phyloP scores from a whole-genome alignment of 2,329 filamentous ascomycete genomes.

The Colletotrichum navitas region DNA sequence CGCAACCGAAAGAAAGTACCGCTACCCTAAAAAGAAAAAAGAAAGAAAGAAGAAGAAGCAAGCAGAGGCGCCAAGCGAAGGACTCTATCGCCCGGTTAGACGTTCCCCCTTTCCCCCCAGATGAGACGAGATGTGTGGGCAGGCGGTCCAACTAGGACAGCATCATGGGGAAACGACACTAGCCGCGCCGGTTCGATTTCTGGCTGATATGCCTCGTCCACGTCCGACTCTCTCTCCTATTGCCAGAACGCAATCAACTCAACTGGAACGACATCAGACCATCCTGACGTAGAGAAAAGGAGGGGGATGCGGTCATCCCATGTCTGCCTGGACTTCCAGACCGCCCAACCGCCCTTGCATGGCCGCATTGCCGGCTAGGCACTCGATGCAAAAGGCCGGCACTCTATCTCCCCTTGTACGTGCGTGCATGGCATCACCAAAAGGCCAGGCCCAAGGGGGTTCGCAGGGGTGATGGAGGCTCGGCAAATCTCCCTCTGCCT shows the following conservation, averaged over 20 bases:
- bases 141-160: background rate
- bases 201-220: background rate
- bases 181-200: background rate
- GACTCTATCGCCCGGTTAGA: background rate
- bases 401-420: background rate
- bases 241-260: background rate
- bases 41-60: background rate
- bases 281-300: constrained; percentile 5
- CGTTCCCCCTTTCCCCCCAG: background rate
- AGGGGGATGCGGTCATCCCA: background rate
- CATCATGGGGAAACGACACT: background rate
- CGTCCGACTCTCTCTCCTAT: background rate
- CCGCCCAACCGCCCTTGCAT: constrained; percentile 3
- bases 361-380: constrained; percentile 17
- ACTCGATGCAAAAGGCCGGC: constrained; percentile 6
- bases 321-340: background rate
- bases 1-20: background rate
- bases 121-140: background rate
- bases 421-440: background rate
- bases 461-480: constrained; percentile 15
- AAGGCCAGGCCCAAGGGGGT: background rate
- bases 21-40: background rate
- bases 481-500: constrained; percentile 38
- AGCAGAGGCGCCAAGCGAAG: background rate
- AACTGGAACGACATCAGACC: constrained; percentile 12